Conservation (phyloP, 768 basidiomycete species). For the Lactarius deliciosus region DNA sequence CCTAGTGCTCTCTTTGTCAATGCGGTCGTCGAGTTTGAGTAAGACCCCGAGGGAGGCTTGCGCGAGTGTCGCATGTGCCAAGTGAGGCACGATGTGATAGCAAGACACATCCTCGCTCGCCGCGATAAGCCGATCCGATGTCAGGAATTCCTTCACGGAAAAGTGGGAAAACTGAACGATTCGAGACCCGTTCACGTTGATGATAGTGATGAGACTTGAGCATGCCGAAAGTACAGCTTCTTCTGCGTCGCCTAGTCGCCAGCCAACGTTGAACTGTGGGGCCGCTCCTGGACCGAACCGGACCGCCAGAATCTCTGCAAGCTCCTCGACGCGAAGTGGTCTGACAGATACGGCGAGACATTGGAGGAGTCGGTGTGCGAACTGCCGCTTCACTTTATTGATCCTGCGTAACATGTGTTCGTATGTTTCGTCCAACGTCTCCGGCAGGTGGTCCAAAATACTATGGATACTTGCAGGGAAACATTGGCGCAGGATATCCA, state of each 20-base stretch:
- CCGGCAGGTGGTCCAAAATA: too few species aligned
- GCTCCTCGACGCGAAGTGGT: too few species aligned
- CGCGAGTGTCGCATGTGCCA: neutral
- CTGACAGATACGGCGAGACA: too few species aligned
- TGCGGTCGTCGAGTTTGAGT: neutral
- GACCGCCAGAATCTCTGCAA: conserved; percentile 13
- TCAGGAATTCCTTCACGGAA: conserved; percentile 17
- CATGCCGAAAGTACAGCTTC: neutral
- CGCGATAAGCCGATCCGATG: neutral
- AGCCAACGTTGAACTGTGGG: neutral
- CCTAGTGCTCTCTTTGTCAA: neutral
- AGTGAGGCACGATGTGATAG: neutral
- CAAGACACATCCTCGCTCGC: neutral
- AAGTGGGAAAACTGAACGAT: conserved; percentile 18
- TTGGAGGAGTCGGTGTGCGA: too few species aligned
- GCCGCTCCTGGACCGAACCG: neutral
- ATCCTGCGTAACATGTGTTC: too few species aligned
- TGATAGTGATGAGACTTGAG: neutral
- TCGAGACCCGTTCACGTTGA: neutral
- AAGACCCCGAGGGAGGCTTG: conserved; percentile 4
- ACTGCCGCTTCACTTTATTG: too few species aligned
- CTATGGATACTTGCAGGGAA: too few species aligned
- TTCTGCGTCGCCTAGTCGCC: conserved; percentile 2
- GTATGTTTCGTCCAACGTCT: too few species aligned
- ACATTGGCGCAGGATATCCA: too few species aligned